Conservation (phyloP, 2,329 filamentous ascomycete species). For the Penicillium sp. region DNA sequence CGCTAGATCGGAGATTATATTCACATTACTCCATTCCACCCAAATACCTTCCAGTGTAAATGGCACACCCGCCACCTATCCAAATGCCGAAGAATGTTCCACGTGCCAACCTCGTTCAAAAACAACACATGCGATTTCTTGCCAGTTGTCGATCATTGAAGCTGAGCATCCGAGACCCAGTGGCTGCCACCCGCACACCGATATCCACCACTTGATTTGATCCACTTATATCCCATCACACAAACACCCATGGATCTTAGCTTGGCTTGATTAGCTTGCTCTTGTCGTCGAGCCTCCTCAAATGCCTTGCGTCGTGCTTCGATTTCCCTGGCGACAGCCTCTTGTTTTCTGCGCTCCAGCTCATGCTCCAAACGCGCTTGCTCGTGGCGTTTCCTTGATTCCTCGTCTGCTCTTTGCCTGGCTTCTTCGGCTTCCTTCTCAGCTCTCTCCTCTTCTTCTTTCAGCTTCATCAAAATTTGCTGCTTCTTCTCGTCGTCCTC, state of each 20-base stretch:
- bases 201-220: slow-evolving; percentile 60
- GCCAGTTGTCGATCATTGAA: neutral
- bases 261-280: slow-evolving; percentile 48
- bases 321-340: slow-evolving; percentile 42
- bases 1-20: no score
- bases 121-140: neutral
- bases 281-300: slow-evolving; percentile 38
- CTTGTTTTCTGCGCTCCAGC: slow-evolving; percentile 28
- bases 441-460: neutral
- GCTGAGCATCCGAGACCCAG: slow-evolving; percentile 47
- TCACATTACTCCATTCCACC: no score
- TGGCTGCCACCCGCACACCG: slow-evolving; percentile 64
- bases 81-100: no score
- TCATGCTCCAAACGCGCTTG: slow-evolving; percentile 22
- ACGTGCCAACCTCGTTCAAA: no score
- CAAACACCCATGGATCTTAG: slow-evolving; percentile 59
- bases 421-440: neutral
- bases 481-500: neutral
- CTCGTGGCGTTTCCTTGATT: slow-evolving; percentile 32
- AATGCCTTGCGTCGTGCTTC: slow-evolving; percentile 37
- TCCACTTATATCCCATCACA: slow-evolving; percentile 60
- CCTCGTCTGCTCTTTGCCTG: slow-evolving; percentile 8
- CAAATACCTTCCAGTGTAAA: no score
- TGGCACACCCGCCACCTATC: no score
- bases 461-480: neutral